A percentile compares a stretch with the other conserved stretches of the same genome.
Conservation (phyloP, 495 filamentous ascomycete species). For the Podospora sp. region DNA sequence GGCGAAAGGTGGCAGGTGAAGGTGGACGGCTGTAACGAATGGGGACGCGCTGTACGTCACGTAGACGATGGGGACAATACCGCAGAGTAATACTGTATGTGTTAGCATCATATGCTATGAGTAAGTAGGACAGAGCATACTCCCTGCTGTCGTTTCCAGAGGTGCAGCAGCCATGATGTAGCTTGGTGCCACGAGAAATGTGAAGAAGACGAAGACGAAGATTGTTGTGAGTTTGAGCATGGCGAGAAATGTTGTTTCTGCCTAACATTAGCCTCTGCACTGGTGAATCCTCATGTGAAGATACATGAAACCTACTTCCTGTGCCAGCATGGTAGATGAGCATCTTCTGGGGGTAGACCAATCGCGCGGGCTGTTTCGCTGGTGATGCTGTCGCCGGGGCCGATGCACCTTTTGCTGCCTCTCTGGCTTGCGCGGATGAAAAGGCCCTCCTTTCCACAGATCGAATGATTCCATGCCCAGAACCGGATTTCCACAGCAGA, state of each 20-base stretch:
- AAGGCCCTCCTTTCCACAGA: not conserved
- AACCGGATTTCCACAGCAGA: not conserved
- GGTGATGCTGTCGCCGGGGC: not conserved
- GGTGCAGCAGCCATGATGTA: slow-evolving; percentile 55
- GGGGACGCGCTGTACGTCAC: slow-evolving; percentile 66
- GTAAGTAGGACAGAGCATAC: slow-evolving; percentile 25
- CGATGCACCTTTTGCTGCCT: not conserved
- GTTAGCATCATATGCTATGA: slow-evolving; percentile 17
- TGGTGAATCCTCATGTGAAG: not conserved
- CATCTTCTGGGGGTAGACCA: slow-evolving; percentile 58
- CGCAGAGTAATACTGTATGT: slow-evolving; percentile 57
- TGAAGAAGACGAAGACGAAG: slow-evolving; percentile 66
- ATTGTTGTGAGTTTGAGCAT: slow-evolving; percentile 71
- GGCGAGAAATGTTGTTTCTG: slow-evolving; percentile 63
- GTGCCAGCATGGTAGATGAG: slow-evolving; percentile 76
- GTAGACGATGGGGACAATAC: slow-evolving; percentile 67
- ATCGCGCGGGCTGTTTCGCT: not conserved
- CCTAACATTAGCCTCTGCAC: not conserved
- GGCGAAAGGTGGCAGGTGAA: slow-evolving; percentile 69
- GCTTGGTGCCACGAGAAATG: slow-evolving; percentile 60
- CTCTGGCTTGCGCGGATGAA: not conserved
- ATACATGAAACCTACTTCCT: slow-evolving; percentile 38
- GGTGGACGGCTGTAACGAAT: slow-evolving; percentile 71
- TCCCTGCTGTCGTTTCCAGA: slow-evolving; percentile 40
- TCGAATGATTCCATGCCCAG: not conserved